Base-by-base conservation (phyloP, 768 basidiomycete species). In the Antrodiella citrinella region DNA sequence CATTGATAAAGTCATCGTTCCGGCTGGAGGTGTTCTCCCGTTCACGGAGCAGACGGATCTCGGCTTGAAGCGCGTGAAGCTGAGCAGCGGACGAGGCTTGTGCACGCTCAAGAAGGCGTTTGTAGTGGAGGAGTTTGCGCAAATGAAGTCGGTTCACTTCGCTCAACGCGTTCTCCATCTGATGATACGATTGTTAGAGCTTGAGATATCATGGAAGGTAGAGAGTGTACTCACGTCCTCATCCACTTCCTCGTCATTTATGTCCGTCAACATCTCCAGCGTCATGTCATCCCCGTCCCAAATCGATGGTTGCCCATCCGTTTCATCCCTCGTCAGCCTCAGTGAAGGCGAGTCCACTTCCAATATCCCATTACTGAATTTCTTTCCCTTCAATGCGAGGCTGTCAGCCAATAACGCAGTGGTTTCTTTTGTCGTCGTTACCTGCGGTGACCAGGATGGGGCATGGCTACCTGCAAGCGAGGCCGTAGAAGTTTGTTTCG, bases 51-150 rank as follows among this genome's bases (percentile, higher is more conserved):
- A 87, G 70, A 11, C 80, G 72, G 2, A 90, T 71, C 60, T 92
- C 87, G 1, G 88, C 89, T 65, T 91, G 89, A 1, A 93, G 69
- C 0, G 91, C 89, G 59, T 92, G 89, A 1, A 91, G 70, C 59
- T 92, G 91, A 1, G 88, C 83, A 0, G 89, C 86, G 1, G 84
- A 75, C 7, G 82, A 80, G 2, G 84, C 80, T 57, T 92, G 91
- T 0, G 87, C 76, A 38, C 84, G 83, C 56, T 92, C 89, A 11
- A 92, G 75, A 1, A 92, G 73, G 1, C 89, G 77, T 60, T 84
- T 91, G 66, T 87, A 85, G 51, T 82, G 79, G 13, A 81, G 73
- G 12, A 90, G 75, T 57, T 86, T 86, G 35, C 63, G 63, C 24
- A 68, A 64, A 54, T 80, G 77, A 19, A 76, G 58, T 15, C 62